These are phyloP conservation scores for Ogataea nitratoaversa DNA, from an alignment of 805 yeast species.

Conservation along the genomic window DNA sequence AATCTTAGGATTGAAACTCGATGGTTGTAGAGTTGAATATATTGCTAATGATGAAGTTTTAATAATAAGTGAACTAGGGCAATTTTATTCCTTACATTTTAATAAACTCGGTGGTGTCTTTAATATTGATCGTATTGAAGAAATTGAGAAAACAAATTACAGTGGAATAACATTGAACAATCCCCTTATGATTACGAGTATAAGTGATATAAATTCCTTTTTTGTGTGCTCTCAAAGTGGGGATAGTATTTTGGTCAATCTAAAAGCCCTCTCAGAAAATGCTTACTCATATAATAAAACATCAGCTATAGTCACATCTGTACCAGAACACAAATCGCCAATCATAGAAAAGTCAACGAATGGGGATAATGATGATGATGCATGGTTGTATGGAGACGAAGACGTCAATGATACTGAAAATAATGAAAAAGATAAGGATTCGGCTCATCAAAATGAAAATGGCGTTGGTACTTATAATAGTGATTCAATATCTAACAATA, in stretches of 20 bases:
- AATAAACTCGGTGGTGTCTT: constrained; percentile 34
- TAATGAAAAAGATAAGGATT: constrained; percentile 1
- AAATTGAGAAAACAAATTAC: constrained; percentile 18
- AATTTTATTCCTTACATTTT: constrained; percentile 32
- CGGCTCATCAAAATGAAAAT: neutral
- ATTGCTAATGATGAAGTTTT: constrained; percentile 34
- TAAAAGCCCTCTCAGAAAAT: constrained; percentile 23
- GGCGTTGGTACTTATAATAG: neutral
- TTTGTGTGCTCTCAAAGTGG: constrained; percentile 63
- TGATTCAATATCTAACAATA: neutral
- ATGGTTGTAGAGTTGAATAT: constrained; percentile 40
- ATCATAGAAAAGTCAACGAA: no score
- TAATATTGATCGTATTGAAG: constrained; percentile 24
- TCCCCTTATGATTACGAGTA: constrained; percentile 39
- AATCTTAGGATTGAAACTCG: constrained; percentile 49
- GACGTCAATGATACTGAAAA: constrained; percentile 22
- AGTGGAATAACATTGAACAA: constrained; percentile 23
- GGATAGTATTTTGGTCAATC: constrained; percentile 49
- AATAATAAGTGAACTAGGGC: constrained; percentile 41
- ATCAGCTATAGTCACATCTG: neutral
- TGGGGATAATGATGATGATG: constrained; percentile 51
- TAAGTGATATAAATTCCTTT: constrained; percentile 38
- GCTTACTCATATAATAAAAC: neutral
- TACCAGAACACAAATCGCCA: no score
- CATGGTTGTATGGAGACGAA: constrained; percentile 34